Conservation (phyloP, 2,329 filamentous ascomycete genomes). For the Drechslerella dactyloides region DNA sequence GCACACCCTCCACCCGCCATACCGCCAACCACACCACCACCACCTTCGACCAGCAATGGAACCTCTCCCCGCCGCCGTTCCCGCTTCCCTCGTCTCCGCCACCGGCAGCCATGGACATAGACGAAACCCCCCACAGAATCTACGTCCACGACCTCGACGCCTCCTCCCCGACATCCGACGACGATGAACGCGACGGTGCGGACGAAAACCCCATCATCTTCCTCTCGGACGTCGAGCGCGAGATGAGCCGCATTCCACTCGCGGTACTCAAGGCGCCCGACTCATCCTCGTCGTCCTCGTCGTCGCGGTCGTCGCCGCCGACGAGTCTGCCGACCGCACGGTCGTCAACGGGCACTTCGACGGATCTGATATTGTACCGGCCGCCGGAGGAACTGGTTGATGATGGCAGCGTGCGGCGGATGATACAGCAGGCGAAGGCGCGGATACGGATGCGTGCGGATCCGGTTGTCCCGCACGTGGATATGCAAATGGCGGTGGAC, state of each 20-base stretch:
- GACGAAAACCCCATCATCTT: constrained; percentile 71
- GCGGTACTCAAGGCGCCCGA: constrained; percentile 64
- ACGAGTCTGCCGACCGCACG: constrained; percentile 63
- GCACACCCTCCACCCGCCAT: constrained; percentile 14
- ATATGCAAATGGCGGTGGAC: constrained; percentile 19
- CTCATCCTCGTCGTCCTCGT: constrained; percentile 61
- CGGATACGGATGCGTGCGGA: constrained; percentile 67
- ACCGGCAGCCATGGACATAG: constrained; percentile 38
- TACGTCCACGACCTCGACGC: constrained; percentile 91
- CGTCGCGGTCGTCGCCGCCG: constrained; percentile 65
- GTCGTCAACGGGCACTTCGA: constrained; percentile 51
- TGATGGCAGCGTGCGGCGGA: constrained; percentile 77
- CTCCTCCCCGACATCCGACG: constrained; percentile 77
- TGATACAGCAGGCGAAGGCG: constrained; percentile 78
- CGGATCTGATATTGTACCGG: constrained; percentile 78
- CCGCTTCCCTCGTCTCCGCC: constrained; percentile 36
- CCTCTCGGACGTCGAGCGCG: constrained; percentile 83
- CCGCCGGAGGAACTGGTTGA: constrained; percentile 75
- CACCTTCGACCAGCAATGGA: constrained; percentile 67
- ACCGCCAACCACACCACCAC: constrained; percentile 61
- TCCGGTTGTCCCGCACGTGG: constrained; percentile 56
- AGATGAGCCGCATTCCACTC: constrained; percentile 74
- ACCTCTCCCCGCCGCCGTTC: constrained; percentile 70
- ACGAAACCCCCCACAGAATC: constrained; percentile 72
- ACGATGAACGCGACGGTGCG: constrained; percentile 66